These are phyloP conservation scores for Geotrichum cucujoidarum DNA, from an alignment of 1,139 yeast species.

Conservation along the genomic window DNA sequence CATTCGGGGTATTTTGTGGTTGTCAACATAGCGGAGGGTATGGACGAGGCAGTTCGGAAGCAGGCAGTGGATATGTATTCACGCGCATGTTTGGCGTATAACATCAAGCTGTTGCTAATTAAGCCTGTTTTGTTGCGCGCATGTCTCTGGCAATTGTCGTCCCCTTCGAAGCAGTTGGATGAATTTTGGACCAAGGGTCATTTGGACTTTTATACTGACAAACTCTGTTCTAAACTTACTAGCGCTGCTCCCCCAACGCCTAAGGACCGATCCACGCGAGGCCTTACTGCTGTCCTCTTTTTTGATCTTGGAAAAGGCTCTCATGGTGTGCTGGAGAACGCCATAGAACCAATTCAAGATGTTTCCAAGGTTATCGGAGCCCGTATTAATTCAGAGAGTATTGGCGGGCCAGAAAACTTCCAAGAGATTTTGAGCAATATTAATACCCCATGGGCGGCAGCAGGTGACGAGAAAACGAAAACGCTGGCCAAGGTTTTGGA, in stretches of 20 bases:
- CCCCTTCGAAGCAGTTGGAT: slow-evolving; percentile 4
- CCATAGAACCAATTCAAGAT: slow-evolving; percentile 1
- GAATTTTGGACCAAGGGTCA: slow-evolving; percentile 16
- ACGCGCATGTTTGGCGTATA: slow-evolving; percentile 3
- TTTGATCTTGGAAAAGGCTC: slow-evolving; percentile 10
- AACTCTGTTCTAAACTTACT: slow-evolving; percentile 5
- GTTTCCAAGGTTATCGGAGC: slow-evolving; percentile 11
- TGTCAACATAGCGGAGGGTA: slow-evolving; percentile 5
- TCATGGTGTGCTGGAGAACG: slow-evolving; percentile 1
- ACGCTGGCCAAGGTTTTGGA: slow-evolving; percentile 16
- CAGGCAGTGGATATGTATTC: slow-evolving; percentile 1
- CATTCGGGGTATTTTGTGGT: slow-evolving; percentile 12
- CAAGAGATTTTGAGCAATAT: slow-evolving; percentile 14
- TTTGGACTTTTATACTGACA: slow-evolving; percentile 4
- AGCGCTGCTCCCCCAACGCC: neutral
- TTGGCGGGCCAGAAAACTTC: slow-evolving; percentile 14
- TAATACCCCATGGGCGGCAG: slow-evolving; percentile 13
- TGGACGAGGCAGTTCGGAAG: neutral
- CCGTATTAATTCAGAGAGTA: slow-evolving; percentile 11
- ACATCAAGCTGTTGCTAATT: slow-evolving; percentile 8
- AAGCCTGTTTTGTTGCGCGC: slow-evolving; percentile 16
- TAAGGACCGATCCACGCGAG: neutral
- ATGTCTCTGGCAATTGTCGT: slow-evolving; percentile 14
- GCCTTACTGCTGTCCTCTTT: slow-evolving; percentile 7
- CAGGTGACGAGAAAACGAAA: slow-evolving; percentile 13